Evolutionary conservation across 495 filamentous ascomycete genomes (phyloP).

Genomic region (Xylaria grammica): DNA sequence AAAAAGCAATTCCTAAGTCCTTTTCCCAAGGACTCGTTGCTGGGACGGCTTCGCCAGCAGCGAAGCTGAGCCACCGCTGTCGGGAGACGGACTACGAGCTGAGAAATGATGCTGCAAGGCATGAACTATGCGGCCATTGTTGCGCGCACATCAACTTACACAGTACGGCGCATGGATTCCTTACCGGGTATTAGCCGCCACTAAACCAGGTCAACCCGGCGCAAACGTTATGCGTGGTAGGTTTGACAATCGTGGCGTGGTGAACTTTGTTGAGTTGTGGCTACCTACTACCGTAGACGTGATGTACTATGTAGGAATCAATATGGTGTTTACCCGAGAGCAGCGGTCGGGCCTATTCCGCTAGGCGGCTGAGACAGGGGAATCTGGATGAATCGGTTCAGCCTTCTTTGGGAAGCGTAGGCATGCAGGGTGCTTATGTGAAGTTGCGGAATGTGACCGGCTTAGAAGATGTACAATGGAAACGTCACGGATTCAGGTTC

Average conservation of each 20-base stretch:
- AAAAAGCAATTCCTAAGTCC: slow-evolving; percentile 7
- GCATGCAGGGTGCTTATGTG: not conserved
- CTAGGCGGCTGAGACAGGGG: not conserved
- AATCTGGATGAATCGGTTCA: not conserved
- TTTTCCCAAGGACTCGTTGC: too few relatives aligned
- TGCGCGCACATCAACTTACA: not conserved
- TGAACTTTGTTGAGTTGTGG: not conserved
- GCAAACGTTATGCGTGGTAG: not conserved
- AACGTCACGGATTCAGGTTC: too few relatives aligned
- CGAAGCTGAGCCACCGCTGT: not conserved
- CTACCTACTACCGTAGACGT: too few relatives aligned
- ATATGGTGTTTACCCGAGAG: not conserved
- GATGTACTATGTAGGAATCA: not conserved
- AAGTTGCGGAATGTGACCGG: not conserved
- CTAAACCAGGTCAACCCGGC: not conserved
- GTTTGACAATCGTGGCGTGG: not conserved
- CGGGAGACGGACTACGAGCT: not conserved
- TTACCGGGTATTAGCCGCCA: not conserved
- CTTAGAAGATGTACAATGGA: not conserved
- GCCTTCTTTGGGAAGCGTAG: too few relatives aligned
- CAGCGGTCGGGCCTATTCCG: slow-evolving; percentile 5
- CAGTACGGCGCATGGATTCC: not conserved
- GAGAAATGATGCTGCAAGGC: not conserved
- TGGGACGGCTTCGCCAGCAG: not conserved
- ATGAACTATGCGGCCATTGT: not conserved